Percentiles rank a stretch among this genome's conserved stretches.
Evolutionary conservation across 805 yeast species (phyloP).

Genomic region (Saccharomycopsis fermentans): DNA sequence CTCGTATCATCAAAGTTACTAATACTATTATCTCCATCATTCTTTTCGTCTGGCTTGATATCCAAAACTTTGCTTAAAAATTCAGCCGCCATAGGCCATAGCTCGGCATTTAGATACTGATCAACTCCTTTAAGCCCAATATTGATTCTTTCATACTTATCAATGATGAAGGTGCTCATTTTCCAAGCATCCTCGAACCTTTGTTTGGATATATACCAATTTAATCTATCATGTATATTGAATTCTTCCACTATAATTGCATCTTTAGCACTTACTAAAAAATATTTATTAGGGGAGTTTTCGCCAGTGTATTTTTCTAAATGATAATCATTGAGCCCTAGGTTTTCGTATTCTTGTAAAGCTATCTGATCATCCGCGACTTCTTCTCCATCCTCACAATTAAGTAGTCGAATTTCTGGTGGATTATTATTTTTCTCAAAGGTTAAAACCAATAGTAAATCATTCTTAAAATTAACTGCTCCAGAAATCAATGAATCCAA

Average conservation of each 20-base stretch:
- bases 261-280: conserved; percentile 70
- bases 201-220: conserved; percentile 57
- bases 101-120: conserved; percentile 25
- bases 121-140: conserved; percentile 49
- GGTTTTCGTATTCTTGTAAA: conserved; percentile 40
- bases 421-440: conserved; percentile 28
- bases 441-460: conserved; percentile 51
- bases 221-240: conserved; percentile 55
- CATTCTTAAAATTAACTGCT: conserved; percentile 63
- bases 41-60: conserved; percentile 10
- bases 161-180: conserved; percentile 50
- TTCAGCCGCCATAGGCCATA: conserved; percentile 48
- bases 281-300: conserved; percentile 37
- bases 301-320: conserved; percentile 43
- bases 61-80: conserved; percentile 36
- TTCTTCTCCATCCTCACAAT: conserved; percentile 58
- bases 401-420: conserved; percentile 70
- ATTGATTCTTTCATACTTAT: conserved; percentile 39
- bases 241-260: conserved; percentile 67
- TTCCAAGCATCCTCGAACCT: conserved; percentile 67
- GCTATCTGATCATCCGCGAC: conserved; percentile 71
- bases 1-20: background rate
- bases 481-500: conserved; percentile 60
- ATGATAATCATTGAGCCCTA: conserved; percentile 76
- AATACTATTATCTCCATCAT: background rate